Base-by-base conservation (phyloP, 106 monocot species). In the Hemerocallis citrina region DNA sequence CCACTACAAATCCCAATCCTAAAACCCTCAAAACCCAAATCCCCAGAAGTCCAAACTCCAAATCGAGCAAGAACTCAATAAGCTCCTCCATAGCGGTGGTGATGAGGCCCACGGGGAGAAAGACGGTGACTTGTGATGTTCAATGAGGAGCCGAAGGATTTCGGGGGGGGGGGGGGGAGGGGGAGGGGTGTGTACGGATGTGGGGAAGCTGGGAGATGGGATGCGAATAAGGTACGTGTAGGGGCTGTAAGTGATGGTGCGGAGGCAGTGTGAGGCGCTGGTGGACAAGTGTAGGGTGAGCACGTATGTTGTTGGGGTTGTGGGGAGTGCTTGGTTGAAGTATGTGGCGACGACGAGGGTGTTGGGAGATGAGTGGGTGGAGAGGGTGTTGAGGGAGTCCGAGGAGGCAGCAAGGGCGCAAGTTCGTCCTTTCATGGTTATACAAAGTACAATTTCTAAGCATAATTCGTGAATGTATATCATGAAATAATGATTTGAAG, bases 211-310 rank as follows among this genome's bases (percentile, higher is more conserved):
- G 7, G 72, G 55, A 8, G 42, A 31, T 1, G 68, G 28, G 34
- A 70, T 83, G 32, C 62, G 83, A 59, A 21, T 61, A 51, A 64
- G 80, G 64, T 92, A 87, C 38, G 69, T 85, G 62, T 68, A 77
- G 75, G 90, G 96, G 14, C 36, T 96, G 61, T 91, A 96, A 78
- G 48, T 96, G 48, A 86, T 87, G 81, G 44, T 96, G 55, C 79
- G 84, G 76, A 58, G 72, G 19, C 96, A 96, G 62, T 84, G 83
- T 23, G 81, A 90, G 64, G 84, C 66, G 1, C 59, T 96, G 71
- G 84, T 96, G 5, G 72, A 91, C 64, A 68, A 36, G 15, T 79
- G 72, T 27, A 63, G 72, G 10, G 87, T 79, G 13, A 81, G 74
- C 55, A 63, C 86, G 0, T 21, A 81, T 38, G 68, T 87, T 29